A percentile compares a stretch with the other conserved stretches of the same genome.
Conservation (phyloP, 345 rosid genomes). For the Euphorbia peplus region DNA sequence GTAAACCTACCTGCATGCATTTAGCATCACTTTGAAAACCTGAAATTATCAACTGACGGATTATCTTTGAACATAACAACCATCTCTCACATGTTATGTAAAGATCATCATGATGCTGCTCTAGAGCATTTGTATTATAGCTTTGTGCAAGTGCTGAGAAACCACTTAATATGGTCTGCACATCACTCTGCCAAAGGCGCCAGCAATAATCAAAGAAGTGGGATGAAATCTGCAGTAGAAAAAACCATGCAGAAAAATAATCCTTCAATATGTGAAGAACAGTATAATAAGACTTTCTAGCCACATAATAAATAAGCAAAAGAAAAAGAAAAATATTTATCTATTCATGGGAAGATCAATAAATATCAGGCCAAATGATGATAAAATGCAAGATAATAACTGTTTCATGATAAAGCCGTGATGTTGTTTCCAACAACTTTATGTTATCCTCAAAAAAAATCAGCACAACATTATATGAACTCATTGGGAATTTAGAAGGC, state of each 20-base stretch:
- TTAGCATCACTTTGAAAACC: slow-evolving; percentile 90
- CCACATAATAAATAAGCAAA: neutral
- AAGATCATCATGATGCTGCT: slow-evolving; percentile 74
- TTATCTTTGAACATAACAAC: slow-evolving; percentile 83
- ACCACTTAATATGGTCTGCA: slow-evolving; percentile 72
- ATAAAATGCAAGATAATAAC: neutral
- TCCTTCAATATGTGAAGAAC: neutral
- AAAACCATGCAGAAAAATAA: slow-evolving; percentile 17
- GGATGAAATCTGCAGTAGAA: slow-evolving; percentile 74
- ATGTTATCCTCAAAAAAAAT: neutral
- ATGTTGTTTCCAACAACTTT: neutral
- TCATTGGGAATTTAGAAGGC: neutral
- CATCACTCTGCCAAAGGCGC: slow-evolving; percentile 96
- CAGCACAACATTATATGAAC: neutral
- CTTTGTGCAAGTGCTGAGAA: slow-evolving; percentile 59
- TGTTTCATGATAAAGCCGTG: neutral
- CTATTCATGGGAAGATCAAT: neutral
- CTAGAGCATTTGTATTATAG: slow-evolving; percentile 48
- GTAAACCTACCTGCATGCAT: slow-evolving; percentile 59
- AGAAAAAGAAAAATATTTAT: neutral
- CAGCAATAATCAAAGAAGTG: slow-evolving; percentile 81
- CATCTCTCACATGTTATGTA: slow-evolving; percentile 87
- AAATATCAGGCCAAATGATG: neutral
- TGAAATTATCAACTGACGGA: slow-evolving; percentile 76
- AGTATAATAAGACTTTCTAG: neutral